Base-by-base conservation (phyloP, 176 grass and related monocot species). In the Avena insularis region DNA sequence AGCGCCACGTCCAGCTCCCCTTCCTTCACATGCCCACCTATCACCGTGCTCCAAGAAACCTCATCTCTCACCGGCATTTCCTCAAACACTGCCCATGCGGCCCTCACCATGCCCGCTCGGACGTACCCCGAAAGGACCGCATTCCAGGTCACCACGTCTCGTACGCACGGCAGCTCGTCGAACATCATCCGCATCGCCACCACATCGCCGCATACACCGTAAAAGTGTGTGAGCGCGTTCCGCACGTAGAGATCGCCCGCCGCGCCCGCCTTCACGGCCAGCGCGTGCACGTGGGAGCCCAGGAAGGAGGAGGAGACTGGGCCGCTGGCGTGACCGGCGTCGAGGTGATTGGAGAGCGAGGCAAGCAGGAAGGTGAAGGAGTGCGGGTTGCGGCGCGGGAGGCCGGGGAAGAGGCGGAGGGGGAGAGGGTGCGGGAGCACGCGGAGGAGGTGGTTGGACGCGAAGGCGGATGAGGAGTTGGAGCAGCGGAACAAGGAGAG, bases 1-100 rank as follows among this genome's bases (percentile, higher is more conserved):
- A 92, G 11, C 0, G 88, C 93, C 77, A 90, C 75, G 54, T 95
- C 93, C 81, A 92, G 73, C 51, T 90, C 74, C 45, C 84, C 89
- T 69, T 54, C 79, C 70, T 95, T 87, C 27, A 92, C 91, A 77
- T 95, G 87, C 12, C 86, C 93, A n/a, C 82, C 51, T 25, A 95
- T 80, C 33, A 95, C 1, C 2, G 93, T 92, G 33, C 91, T 95
- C 91, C 93, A 95, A 17, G 93, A 95, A 66, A 95, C 79, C 80
- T 60, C 59, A 25, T 92, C 91, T 82, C 84, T 91, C 1, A 65
- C 58, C 11, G 91, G 63, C 88, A 95, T 95, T 92, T 55, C 77
- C 0, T 89, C 88, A 35, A 95, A 92, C 89, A 92, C 0, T 57
- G 89, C 45, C 35, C 63, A 33, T 12, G 90, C 91, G 14, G 25